Percentiles rank a stretch among this genome's conserved stretches.
Evolutionary conservation across 2,329 filamentous ascomycete species (phyloP).

Genomic region (Botrytis deweyae): DNA sequence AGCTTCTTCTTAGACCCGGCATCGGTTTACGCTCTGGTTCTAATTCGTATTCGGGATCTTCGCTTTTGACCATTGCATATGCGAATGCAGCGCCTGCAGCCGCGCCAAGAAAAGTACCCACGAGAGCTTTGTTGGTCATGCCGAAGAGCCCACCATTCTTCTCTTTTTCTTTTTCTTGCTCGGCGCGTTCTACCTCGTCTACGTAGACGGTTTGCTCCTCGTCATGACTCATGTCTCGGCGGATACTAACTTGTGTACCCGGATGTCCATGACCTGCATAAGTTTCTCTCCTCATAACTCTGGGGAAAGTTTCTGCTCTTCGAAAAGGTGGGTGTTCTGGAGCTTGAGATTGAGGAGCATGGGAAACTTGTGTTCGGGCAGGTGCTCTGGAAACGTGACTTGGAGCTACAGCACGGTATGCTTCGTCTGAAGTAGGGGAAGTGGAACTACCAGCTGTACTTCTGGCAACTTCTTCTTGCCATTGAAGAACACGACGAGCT

Average conservation of each 20-base stretch:
- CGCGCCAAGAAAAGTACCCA: constrained; percentile 76
- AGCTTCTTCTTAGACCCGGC: constrained; percentile 10
- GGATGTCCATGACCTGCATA: background rate
- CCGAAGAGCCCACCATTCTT: constrained; percentile 33
- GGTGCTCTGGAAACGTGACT: constrained; percentile 16
- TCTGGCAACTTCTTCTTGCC: constrained; percentile 44
- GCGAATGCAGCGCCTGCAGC: constrained; percentile 75
- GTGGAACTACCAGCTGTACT: constrained; percentile 28
- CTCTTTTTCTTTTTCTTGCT: constrained; percentile 14
- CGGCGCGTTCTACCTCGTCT: constrained; percentile 26
- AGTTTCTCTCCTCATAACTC: constrained; percentile 9
- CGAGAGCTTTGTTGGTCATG: constrained; percentile 60
- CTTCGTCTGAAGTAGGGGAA: background rate
- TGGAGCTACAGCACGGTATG: constrained; percentile 13
- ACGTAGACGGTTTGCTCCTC: constrained; percentile 17
- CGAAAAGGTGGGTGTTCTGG: constrained; percentile 18
- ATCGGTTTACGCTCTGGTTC: background rate
- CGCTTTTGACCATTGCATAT: constrained; percentile 69
- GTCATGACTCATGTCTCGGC: constrained; percentile 12
- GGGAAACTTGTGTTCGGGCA: background rate
- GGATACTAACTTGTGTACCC: background rate
- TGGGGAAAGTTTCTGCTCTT: constrained; percentile 22
- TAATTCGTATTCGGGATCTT: constrained; percentile 38
- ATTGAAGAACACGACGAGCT: constrained; percentile 44
- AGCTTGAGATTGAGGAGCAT: background rate